phyloP scores from a whole-genome alignment of 768 basidiomycete species.

The Sarcodon sp. region DNA sequence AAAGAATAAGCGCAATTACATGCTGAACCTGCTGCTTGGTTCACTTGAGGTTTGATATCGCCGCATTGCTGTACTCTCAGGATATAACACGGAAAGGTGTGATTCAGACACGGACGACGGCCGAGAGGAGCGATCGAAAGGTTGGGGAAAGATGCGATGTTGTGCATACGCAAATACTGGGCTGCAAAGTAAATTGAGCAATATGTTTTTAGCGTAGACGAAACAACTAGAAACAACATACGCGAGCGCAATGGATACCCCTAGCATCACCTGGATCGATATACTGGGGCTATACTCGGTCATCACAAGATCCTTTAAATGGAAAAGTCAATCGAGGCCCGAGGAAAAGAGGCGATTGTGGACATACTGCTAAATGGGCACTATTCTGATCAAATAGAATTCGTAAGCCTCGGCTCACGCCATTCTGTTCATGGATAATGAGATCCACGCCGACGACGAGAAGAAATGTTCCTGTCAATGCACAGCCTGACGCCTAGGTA shows the following conservation, averaged over 20 bases:
- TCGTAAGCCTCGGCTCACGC: constrained; percentile 52
- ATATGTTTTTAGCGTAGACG: not conserved
- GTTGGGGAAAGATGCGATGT: not conserved
- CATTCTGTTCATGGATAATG: constrained; percentile 39
- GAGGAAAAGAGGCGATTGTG: not conserved
- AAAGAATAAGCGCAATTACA: not conserved
- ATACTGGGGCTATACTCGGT: constrained; percentile 37
- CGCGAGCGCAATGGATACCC: constrained; percentile 41
- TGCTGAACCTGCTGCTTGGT: not conserved
- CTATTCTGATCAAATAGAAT: constrained; percentile 51
- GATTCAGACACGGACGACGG: not conserved
- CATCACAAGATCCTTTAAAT: constrained; percentile 29
- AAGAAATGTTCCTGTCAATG: constrained; percentile 53
- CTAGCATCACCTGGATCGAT: constrained; percentile 36
- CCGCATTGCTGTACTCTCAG: not conserved
- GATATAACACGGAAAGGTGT: not conserved
- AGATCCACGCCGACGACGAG: constrained; percentile 43
- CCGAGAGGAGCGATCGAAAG: not conserved
- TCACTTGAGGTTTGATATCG: not conserved
- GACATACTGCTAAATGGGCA: constrained; percentile 38
- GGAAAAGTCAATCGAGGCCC: constrained; percentile 1
- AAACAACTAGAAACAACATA: constrained; percentile 19
- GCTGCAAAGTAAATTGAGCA: not conserved
- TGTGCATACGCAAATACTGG: not conserved
- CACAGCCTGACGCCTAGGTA: constrained; percentile 22